Conservation (phyloP, 139 green algal species). For the Ostreobium quekettii region DNA sequence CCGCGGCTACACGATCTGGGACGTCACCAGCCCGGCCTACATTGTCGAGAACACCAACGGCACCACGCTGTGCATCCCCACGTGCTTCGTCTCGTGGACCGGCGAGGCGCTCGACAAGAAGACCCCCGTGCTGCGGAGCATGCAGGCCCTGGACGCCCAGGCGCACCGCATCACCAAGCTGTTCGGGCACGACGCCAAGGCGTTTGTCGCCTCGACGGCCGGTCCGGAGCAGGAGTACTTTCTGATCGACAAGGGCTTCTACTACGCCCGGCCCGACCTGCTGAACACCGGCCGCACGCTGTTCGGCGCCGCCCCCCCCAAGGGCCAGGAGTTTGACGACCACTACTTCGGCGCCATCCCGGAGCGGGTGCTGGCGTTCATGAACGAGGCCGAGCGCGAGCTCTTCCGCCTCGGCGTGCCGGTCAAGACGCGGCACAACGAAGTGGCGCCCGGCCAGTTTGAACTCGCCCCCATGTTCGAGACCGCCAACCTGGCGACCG, state of each 20-base stretch:
- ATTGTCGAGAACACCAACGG: no score
- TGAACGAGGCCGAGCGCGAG: slow-evolving; percentile 25
- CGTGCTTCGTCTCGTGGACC: no score
- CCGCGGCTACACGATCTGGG: no score
- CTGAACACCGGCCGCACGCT: slow-evolving; percentile 24
- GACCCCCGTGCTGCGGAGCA: no score
- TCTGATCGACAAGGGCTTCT: slow-evolving; percentile 16
- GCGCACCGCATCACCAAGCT: slow-evolving; percentile 22
- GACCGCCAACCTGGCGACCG: slow-evolving; percentile 20
- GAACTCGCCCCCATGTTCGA: slow-evolving; percentile 30
- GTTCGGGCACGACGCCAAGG: slow-evolving; percentile 11
- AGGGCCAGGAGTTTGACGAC: slow-evolving; percentile 23
- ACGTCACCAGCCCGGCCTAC: no score
- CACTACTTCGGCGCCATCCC: slow-evolving; percentile 31
- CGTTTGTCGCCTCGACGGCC: slow-evolving; percentile 17
- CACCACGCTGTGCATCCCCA: no score
- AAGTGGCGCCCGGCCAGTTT: slow-evolving; percentile 32
- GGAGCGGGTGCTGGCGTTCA: slow-evolving; percentile 7
- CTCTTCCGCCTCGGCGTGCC: slow-evolving; percentile 29
- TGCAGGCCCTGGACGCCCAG: no score
- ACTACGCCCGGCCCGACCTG: slow-evolving; percentile 28
- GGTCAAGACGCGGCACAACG: slow-evolving; percentile 27
- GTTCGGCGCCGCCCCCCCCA: slow-evolving; percentile 15
- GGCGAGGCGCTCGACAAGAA: no score
- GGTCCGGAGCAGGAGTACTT: slow-evolving; percentile 32